Percentiles rank a stretch among this genome's conserved stretches.
These are phyloP conservation scores for Solanum neorickii DNA, from an alignment of 257 asterid genomes.

Conservation along the genomic window DNA sequence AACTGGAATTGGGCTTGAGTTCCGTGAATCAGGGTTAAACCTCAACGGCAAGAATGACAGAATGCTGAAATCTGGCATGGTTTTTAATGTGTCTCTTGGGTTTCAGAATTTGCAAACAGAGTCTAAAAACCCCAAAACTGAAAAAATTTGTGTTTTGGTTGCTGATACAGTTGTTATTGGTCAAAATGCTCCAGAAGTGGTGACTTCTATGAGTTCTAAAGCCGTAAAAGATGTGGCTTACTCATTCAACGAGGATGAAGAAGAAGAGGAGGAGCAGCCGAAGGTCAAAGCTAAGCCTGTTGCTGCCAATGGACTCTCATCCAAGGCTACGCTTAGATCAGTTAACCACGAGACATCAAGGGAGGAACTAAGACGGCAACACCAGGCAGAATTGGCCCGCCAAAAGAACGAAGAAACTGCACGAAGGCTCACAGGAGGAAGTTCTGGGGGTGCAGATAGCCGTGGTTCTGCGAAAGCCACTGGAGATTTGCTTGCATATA, in stretches of 20 bases:
- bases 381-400: conserved; percentile 22
- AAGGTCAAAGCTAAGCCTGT: conserved; percentile 3
- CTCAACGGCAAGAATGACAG: conserved; percentile 14
- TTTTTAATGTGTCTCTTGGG: conserved; percentile 17
- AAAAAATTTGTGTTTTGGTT: conserved; percentile 9
- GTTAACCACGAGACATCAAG: conserved; percentile 19
- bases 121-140: conserved; percentile 14
- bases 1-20: conserved; percentile 23
- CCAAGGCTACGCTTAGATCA: conserved; percentile 21
- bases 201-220: conserved; percentile 16
- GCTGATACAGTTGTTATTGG: conserved; percentile 20
- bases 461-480: conserved; percentile 16
- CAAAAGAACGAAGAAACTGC: conserved; percentile 21
- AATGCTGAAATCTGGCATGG: conserved; percentile 15
- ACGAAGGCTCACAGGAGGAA: conserved; percentile 15
- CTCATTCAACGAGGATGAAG: conserved; percentile 19
- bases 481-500: conserved; percentile 17
- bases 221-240: conserved; percentile 23
- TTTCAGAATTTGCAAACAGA: conserved; percentile 19
- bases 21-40: conserved; percentile 19
- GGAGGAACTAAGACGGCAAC: conserved; percentile 20
- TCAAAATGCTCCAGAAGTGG: conserved; percentile 10
- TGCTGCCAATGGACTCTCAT: background rate
- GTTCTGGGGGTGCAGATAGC: conserved; percentile 6
- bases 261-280: conserved; percentile 10